Evolutionary conservation across 2,329 filamentous ascomycete species (phyloP).

Genomic region (Talaromyces funiculosus): DNA sequence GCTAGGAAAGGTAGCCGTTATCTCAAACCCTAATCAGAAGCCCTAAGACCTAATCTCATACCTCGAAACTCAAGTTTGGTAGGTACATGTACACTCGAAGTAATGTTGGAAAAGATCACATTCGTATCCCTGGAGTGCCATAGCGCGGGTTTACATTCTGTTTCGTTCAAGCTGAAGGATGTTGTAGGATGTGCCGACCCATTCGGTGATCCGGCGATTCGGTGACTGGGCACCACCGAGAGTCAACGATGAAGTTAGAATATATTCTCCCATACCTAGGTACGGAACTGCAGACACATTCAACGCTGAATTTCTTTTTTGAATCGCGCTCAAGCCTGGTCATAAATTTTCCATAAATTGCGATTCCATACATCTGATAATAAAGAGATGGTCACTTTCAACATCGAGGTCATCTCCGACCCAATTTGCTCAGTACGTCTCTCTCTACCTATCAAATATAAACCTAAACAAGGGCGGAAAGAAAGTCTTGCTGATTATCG

Average conservation of each 20-base stretch:
- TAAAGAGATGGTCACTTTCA: conserved; percentile 3
- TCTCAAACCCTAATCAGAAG: not conserved
- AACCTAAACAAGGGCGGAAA: too few relatives aligned
- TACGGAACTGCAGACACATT: not conserved
- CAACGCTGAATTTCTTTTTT: not conserved
- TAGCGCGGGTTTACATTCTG: not conserved
- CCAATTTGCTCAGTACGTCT: conserved; percentile 8
- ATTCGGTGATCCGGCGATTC: conserved; percentile 12
- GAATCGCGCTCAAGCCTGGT: too few relatives aligned
- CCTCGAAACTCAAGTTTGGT: not conserved
- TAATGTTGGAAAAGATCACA: not conserved
- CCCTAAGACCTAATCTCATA: not conserved
- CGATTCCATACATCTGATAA: not conserved
- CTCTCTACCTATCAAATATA: not conserved
- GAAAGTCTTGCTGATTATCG: not conserved
- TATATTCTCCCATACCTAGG: too few relatives aligned
- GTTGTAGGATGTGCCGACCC: too few relatives aligned
- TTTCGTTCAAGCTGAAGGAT: not conserved
- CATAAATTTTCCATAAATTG: too few relatives aligned
- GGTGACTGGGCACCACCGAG: conserved; percentile 5
- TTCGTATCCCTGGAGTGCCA: not conserved
- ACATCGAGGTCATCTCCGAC: conserved; percentile 5
- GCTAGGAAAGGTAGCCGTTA: not conserved
- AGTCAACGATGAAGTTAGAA: not conserved
- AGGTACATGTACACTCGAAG: not conserved